Evolutionary conservation across 768 basidiomycete species (phyloP), one percentile per base, ranked within the genome.

Genomic region (Lentinula sp.): DNA sequence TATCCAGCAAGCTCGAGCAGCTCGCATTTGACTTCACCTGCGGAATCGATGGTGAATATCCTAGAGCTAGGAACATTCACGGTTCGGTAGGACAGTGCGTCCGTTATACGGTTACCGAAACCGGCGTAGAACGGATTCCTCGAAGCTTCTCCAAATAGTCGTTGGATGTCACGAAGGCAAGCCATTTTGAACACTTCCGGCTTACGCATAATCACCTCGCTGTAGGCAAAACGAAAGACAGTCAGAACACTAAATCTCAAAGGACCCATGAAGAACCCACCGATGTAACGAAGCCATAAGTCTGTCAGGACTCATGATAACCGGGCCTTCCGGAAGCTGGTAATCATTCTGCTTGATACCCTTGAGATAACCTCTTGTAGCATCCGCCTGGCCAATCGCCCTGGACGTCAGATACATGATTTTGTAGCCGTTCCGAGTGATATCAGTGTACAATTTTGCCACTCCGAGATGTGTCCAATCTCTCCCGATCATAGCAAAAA

Each of bases 141-240:
- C 36, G 78, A 74, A 33, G 79, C 79, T 23, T 87, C 84, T 5
- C 91, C 91, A 69, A 98, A 99, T 6, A 98, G 72, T 20, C 94
- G 80, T 65, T 92, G 92, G 58, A 98, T 96, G 74, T 98, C 97
- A 46, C 95, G 83, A 61, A 98, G 76, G 75, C 95, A 98, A 1
- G 96, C 95, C 97, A 99, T 99, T 77, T 99, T 99, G 83, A 99
- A 99, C n/a, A 98, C 84, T 70, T 99, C 97, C 0, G 97, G 97
- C 73, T 98, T 98, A 41, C 95, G 88, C 90, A 98, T 91, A 69
- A 99, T 96, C 15, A 99, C 96, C 75, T 99, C 97, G 4, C 95
- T 97, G 67, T 15, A 23, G 2, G 1, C 16, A 36, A 18, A 12
- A 49, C 45, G 32, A 7, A 33, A 16, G n/a, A 10, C 28, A n/a